Evolutionary conservation across 169 alveolate genomes (phyloP).

Genomic region (Toxoplasma gondii): DNA sequence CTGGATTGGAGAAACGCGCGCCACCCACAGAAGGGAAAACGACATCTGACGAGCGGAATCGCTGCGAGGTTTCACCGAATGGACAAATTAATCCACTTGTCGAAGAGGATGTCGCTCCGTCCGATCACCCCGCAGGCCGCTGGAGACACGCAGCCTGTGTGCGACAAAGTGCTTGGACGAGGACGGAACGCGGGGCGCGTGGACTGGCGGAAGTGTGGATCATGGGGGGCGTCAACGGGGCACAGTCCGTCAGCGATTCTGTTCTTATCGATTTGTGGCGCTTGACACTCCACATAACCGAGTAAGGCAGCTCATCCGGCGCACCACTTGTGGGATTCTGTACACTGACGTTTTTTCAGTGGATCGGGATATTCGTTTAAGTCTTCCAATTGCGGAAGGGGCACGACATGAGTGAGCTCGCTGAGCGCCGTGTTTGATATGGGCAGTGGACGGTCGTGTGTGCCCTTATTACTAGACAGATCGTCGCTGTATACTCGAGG

Average conservation of each 20-base stretch:
- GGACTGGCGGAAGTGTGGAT: not conserved
- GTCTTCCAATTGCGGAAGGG: no score
- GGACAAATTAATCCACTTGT: not conserved
- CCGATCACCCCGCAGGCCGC: not conserved
- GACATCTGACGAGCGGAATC: not conserved
- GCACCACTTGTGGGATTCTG: not conserved
- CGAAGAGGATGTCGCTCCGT: not conserved
- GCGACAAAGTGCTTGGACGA: not conserved
- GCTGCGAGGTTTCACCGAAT: not conserved
- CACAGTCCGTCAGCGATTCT: constrained; percentile 5
- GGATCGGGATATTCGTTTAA: no score
- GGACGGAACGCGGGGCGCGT: not conserved
- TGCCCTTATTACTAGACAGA: no score
- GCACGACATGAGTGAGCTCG: no score
- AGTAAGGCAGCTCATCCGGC: not conserved
- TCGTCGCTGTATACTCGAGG: no score
- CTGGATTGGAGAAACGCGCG: not conserved
- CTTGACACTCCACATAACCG: not conserved
- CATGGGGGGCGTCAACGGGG: constrained; percentile 18
- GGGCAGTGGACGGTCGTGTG: no score
- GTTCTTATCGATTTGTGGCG: constrained; percentile 11
- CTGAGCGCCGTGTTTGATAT: no score
- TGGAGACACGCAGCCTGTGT: constrained; percentile 44
- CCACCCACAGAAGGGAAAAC: not conserved
- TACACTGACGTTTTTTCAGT: no score